phyloP scores from a whole-genome alignment of 1,284 basidiomycete genomes.

The Chiua sp. region DNA sequence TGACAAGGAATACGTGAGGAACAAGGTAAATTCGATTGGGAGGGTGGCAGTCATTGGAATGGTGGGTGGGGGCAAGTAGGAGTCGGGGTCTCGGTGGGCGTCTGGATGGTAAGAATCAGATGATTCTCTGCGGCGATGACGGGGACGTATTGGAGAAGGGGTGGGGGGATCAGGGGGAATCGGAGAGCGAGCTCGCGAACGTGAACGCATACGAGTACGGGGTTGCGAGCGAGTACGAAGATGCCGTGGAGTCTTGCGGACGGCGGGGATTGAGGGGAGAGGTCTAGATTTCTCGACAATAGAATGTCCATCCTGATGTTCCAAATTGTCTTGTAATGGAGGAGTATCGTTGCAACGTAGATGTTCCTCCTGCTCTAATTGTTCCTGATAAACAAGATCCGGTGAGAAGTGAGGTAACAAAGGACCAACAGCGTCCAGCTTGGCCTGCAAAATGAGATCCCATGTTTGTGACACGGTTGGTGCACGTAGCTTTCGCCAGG shows the following conservation, averaged over 20 bases:
- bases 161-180: too few species aligned
- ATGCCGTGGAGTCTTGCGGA: slow-evolving; percentile 16
- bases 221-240: slow-evolving; percentile 23
- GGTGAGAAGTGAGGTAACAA: slow-evolving; percentile 25
- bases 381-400: slow-evolving; percentile 18
- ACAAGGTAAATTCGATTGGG: slow-evolving; percentile 87
- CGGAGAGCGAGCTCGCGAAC: too few species aligned
- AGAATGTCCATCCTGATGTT: slow-evolving; percentile 16
- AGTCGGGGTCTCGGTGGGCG: slow-evolving; percentile 7
- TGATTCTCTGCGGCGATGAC: slow-evolving; percentile 19
- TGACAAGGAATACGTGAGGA: slow-evolving; percentile 85
- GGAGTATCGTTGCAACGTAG: slow-evolving; percentile 4
- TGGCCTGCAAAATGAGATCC: slow-evolving; percentile 74
- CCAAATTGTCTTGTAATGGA: slow-evolving; percentile 12
- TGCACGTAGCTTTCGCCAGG: slow-evolving; percentile 88
- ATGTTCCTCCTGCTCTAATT: slow-evolving; percentile 4
- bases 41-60: slow-evolving; percentile 74
- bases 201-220: neutral
- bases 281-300: slow-evolving; percentile 23
- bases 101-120: slow-evolving; percentile 28
- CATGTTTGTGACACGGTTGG: slow-evolving; percentile 82
- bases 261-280: slow-evolving; percentile 8
- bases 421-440: slow-evolving; percentile 51
- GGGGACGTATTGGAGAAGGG: too few species aligned
- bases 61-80: slow-evolving; percentile 27